Evolutionary conservation across 2,329 filamentous ascomycete species (phyloP), one percentile per base, ranked within the genome.

Genomic region (Ophiostoma ips): DNA sequence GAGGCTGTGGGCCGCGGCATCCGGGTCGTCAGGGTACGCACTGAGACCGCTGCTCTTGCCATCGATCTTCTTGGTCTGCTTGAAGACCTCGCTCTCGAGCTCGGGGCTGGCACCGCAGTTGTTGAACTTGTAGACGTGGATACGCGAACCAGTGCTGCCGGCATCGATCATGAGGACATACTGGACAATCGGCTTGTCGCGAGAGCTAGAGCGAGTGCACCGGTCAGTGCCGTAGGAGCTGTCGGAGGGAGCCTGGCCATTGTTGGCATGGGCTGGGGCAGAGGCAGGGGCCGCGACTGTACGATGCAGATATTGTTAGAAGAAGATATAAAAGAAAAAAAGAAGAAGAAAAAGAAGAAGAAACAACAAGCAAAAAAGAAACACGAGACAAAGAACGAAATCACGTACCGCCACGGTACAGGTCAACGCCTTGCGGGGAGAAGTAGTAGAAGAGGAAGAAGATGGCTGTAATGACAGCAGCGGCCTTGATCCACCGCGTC

Each of bases 111-210:
- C 70, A 12, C 89, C 92, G 70, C 90, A 98, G 71, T 96, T 96
- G 75, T 96, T 96, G 78, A 96, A 98, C 64, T 88, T 86, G 75
- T 95, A 98, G 53, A 96, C 88, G 71, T 98, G 94, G 63, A 98
- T 95, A 59, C 92, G 84, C 53, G 92, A 96, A 54, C 92, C 92
- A 50, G 92, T 96, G 72, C 89, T 96, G 59, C 92, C 92, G 45
- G 92, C 92, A 67, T 98, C 92, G 62, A 98, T 87, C 92, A 98
- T 98, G 61, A 96, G 77, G 54, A 92, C 94, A 70, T 96, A 98
- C 64, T 98, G 92, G 55, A 95, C 83, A 57, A 98, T 79, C 46
- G 92, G 90, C 71, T 95, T 96, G 57, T 87, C 83, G 61, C 84
- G 81, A 59, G 87, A 87, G 69, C 77, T 82, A 38, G 92, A 87